A percentile compares a stretch with the other conserved stretches of the same genome.
Evolutionary conservation across 1,284 basidiomycete genomes (phyloP).

Genomic region (Flammula alnicola): DNA sequence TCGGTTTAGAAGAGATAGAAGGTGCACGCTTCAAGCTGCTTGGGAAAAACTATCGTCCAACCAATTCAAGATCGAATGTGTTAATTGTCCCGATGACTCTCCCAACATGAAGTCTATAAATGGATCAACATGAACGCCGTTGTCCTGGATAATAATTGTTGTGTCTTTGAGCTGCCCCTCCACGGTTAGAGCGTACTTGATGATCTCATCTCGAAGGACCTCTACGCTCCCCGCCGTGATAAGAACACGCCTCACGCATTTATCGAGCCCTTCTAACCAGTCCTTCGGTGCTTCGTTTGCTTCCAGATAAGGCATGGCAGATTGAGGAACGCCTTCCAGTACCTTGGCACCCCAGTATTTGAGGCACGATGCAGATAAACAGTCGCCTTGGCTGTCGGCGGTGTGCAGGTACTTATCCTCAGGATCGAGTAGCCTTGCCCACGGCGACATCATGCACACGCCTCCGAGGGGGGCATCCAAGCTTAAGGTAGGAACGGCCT

Average conservation of each 20-base stretch:
- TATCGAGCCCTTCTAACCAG: too few relatives aligned
- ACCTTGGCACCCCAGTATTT: conserved; percentile 18
- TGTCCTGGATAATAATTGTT: neutral
- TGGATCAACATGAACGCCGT: neutral
- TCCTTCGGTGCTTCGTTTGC: too few relatives aligned
- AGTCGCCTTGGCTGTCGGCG: conserved; percentile 30
- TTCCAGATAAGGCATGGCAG: conserved; percentile 34
- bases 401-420: conserved; percentile 31
- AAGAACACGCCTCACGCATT: neutral
- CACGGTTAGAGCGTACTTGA: neutral
- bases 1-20: neutral
- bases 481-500: conserved; percentile 20
- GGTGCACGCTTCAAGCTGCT: neutral
- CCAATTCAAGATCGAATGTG: neutral
- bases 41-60: neutral
- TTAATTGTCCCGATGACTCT: neutral
- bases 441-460: conserved; percentile 42
- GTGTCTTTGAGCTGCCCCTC: neutral
- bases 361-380: conserved; percentile 23
- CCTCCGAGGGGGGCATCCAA: conserved; percentile 33
- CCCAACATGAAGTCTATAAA: neutral
- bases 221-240: neutral
- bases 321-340: conserved; percentile 25
- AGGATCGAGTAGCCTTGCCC: conserved; percentile 38
- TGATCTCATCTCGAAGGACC: neutral